Conservation (phyloP, 352 stramenopile genomes). For the Globisporangium alternatum region DNA sequence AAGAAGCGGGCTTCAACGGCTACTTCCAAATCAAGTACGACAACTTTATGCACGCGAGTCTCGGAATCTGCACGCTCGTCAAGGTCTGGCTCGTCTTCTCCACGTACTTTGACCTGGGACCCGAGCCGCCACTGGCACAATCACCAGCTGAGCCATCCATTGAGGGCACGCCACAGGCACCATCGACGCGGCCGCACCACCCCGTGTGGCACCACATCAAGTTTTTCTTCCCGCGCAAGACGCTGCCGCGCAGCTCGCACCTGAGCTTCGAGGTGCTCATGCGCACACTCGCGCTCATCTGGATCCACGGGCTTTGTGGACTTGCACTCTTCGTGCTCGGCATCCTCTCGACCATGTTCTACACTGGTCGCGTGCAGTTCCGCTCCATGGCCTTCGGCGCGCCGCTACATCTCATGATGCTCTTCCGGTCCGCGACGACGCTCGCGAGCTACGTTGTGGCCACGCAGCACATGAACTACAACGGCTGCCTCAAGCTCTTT, state of each 20-base stretch:
- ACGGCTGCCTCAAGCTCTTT: conserved; percentile 53
- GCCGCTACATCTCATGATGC: conserved; percentile 57
- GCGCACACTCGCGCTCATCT: conserved; percentile 61
- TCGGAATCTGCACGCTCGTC: conserved; percentile 47
- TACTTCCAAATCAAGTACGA: conserved; percentile 43
- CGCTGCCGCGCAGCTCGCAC: conserved; percentile 45
- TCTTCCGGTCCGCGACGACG: conserved; percentile 55
- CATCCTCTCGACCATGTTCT: conserved; percentile 38
- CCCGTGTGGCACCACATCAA: conserved; percentile 52
- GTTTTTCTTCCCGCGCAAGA: conserved; percentile 72
- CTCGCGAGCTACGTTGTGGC: conserved; percentile 52
- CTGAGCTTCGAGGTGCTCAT: conserved; percentile 75
- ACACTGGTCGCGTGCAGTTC: conserved; percentile 51
- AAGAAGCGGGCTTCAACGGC: conserved; percentile 62
- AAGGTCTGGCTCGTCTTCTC: conserved; percentile 73
- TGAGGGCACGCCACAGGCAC: background rate
- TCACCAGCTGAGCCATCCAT: background rate
- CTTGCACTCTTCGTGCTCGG: conserved; percentile 46
- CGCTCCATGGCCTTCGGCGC: conserved; percentile 41
- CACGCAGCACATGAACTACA: conserved; percentile 62
- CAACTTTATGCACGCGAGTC: conserved; percentile 44
- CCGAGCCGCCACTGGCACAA: conserved; percentile 5
- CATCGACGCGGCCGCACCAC: conserved; percentile 18
- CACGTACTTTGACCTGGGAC: conserved; percentile 54
- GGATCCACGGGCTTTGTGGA: conserved; percentile 67